phyloP scores from a whole-genome alignment of 2,329 filamentous ascomycete genomes.

The Botrytis aclada region DNA sequence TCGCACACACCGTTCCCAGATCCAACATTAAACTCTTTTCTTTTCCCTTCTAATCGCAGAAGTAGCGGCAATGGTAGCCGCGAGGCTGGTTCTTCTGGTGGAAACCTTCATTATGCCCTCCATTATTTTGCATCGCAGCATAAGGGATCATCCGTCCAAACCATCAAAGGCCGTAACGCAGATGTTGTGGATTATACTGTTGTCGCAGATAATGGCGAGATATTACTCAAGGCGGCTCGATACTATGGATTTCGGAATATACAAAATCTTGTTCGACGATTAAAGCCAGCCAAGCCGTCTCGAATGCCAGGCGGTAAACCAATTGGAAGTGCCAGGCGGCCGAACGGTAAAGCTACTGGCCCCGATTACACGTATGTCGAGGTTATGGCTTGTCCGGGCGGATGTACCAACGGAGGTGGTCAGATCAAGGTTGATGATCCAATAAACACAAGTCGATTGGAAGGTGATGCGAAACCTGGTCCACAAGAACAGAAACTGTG shows the following conservation, averaged over 20 bases:
- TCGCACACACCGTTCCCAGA: conserved; percentile 68
- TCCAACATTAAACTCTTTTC: conserved; percentile 62
- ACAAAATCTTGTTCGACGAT: conserved; percentile 88
- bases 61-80: conserved; percentile 45
- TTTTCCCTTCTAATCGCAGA: conserved; percentile 59
- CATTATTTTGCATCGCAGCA: conserved; percentile 68
- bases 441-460: conserved; percentile 51
- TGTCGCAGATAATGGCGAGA: conserved; percentile 51
- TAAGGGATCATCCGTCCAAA: conserved; percentile 68
- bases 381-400: conserved; percentile 98
- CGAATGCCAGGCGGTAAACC: conserved; percentile 74
- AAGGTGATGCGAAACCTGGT: conserved; percentile 55
- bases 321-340: conserved; percentile 53
- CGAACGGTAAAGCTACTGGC: conserved; percentile 46
- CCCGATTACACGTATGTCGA: conserved; percentile 89
- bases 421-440: conserved; percentile 90
- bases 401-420: conserved; percentile 95
- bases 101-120: conserved; percentile 83
- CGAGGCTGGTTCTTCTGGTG: conserved; percentile 77
- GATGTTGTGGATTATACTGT: conserved; percentile 88
- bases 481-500: conserved; percentile 82
- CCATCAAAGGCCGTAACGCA: conserved; percentile 75
- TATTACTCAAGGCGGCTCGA: conserved; percentile 75
- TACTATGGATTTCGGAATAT: conserved; percentile 99
- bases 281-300: conserved; percentile 77